Evolutionary conservation across 1,284 basidiomycete species (phyloP).

Genomic region (Ceratobasidium sp.): DNA sequence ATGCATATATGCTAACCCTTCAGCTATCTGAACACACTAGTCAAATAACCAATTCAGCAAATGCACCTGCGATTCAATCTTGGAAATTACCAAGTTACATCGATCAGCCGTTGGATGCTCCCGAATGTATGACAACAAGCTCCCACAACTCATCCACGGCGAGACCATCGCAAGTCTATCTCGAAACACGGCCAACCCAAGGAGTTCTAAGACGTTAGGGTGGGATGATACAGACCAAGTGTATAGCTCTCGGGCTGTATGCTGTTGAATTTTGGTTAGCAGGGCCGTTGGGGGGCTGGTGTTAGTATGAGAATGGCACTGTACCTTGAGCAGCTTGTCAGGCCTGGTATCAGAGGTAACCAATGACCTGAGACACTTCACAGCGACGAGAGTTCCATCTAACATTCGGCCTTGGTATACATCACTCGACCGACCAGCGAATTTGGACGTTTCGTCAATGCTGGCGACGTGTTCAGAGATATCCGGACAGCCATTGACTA

Average conservation of each 20-base stretch:
- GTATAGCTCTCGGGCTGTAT: slow-evolving; percentile 31
- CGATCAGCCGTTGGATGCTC: slow-evolving; percentile 1
- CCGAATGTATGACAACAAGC: slow-evolving; percentile 22
- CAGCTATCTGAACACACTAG: slow-evolving; percentile 24
- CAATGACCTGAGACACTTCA: slow-evolving; percentile 30
- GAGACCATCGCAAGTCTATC: slow-evolving; percentile 30
- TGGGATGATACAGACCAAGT: slow-evolving; percentile 23
- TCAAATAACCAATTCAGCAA: background rate
- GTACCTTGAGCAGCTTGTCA: slow-evolving; percentile 33
- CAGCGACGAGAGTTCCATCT: slow-evolving; percentile 4
- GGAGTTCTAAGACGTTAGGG: slow-evolving; percentile 17
- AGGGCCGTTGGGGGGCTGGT: no score
- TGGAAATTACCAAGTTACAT: slow-evolving; percentile 7
- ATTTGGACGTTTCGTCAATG: slow-evolving; percentile 13
- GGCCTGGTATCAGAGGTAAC: slow-evolving; percentile 16
- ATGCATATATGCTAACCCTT: slow-evolving; percentile 29
- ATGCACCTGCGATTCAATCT: background rate
- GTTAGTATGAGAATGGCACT: background rate
- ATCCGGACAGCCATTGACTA: slow-evolving; percentile 19
- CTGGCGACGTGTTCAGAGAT: slow-evolving; percentile 2
- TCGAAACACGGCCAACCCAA: slow-evolving; percentile 20
- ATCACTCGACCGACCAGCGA: slow-evolving; percentile 6
- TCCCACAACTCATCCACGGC: slow-evolving; percentile 29
- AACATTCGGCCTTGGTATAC: slow-evolving; percentile 18
- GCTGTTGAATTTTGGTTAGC: background rate